A percentile compares a stretch with the other conserved stretches of the same genome.
Evolutionary conservation across 2,329 filamentous ascomycete genomes (phyloP).

Genomic region (Colletotrichum sp.): DNA sequence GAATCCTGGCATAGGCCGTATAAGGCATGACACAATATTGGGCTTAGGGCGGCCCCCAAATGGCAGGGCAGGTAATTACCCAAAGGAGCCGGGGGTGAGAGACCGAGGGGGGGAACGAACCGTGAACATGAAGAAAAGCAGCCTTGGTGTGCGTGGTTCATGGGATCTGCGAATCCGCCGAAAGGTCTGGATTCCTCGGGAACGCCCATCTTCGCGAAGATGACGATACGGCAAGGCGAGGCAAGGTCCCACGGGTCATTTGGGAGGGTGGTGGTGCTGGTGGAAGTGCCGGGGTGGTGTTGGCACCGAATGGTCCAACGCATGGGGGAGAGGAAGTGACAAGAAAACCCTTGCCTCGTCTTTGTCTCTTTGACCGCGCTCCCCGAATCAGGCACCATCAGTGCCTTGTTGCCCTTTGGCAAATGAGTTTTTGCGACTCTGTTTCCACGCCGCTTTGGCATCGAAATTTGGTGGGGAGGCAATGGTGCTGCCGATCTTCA

Average conservation of each 20-base stretch:
- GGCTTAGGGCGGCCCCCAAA: neutral
- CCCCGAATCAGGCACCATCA: neutral
- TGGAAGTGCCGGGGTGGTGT: neutral
- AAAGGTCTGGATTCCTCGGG: neutral
- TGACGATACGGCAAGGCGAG: neutral
- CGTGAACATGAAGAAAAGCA: neutral
- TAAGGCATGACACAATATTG: neutral
- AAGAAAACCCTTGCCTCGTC: neutral
- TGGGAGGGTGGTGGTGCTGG: neutral
- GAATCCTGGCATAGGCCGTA: neutral
- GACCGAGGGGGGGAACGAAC: neutral
- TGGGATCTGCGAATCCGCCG: neutral
- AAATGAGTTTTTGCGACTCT: neutral
- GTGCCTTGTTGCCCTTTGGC: neutral
- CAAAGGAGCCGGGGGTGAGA: neutral
- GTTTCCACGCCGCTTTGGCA: slow-evolving; percentile 14
- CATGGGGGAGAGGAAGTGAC: neutral
- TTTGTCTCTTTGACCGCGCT: slow-evolving; percentile 14
- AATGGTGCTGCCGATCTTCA: slow-evolving; percentile 20
- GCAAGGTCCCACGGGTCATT: neutral
- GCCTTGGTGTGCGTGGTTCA: neutral
- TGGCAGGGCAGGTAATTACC: neutral
- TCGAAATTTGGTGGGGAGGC: slow-evolving; percentile 1
- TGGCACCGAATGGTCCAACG: neutral
- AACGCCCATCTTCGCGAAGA: neutral